Conservation (phyloP, 106 monocot genomes). For the Cymbidium sinense region DNA sequence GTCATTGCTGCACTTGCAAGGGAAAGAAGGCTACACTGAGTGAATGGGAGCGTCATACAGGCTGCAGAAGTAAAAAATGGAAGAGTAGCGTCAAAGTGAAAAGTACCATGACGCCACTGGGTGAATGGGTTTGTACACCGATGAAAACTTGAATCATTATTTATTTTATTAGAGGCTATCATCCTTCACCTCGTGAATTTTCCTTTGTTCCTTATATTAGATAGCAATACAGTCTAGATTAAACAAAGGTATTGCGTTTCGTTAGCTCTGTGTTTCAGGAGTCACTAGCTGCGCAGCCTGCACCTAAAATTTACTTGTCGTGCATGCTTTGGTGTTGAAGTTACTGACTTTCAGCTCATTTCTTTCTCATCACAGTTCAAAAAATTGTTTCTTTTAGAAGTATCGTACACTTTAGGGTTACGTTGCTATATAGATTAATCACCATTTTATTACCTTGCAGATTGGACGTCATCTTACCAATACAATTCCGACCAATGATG, state of each 20-base stretch:
- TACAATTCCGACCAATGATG: conserved; percentile 20
- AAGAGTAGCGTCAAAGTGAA: conserved; percentile 74
- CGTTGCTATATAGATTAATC: no score
- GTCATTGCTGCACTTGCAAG: conserved; percentile 67
- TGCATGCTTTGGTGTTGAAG: no score
- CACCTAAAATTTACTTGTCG: no score
- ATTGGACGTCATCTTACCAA: conserved; percentile 40
- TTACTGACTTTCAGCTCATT: no score
- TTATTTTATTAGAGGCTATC: not conserved
- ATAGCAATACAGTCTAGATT: no score
- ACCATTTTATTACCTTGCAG: conserved; percentile 25
- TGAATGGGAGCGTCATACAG: conserved; percentile 96
- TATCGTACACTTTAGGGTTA: no score
- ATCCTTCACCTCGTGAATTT: not conserved
- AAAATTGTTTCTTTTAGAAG: no score
- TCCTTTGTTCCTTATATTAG: not conserved
- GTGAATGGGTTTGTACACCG: conserved; percentile 67
- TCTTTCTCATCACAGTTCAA: no score
- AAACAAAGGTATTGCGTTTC: no score
- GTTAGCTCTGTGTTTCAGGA: no score
- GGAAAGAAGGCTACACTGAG: conserved; percentile 47
- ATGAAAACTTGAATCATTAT: not conserved
- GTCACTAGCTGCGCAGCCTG: no score
- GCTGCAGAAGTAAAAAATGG: conserved; percentile 92
- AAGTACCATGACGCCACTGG: conserved; percentile 43